Conservation (phyloP, 129 eudicot genomes). For the Flaveria trinervia region DNA sequence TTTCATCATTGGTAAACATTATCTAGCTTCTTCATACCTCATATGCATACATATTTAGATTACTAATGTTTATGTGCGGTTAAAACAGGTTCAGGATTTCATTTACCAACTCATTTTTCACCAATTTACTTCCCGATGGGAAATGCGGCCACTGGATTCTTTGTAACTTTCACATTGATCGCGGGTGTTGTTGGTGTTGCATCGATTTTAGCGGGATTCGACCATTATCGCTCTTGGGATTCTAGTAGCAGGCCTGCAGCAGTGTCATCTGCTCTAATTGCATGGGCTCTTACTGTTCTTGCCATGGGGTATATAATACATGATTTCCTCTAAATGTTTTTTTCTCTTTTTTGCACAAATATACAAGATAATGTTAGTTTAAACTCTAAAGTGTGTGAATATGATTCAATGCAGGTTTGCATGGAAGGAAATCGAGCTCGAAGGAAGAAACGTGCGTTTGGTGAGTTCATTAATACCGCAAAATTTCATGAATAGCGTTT, state of each 20-base stretch:
- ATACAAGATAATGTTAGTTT: background rate
- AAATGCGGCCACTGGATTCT: conserved; percentile 87
- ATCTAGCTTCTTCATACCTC: background rate
- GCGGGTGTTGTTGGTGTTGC: conserved; percentile 94
- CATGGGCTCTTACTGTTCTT: conserved; percentile 80
- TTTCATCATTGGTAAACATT: conserved; percentile 67
- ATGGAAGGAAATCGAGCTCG: conserved; percentile 75
- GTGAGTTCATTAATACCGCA: conserved; percentile 39
- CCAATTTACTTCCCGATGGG: conserved; percentile 95
- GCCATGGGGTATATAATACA: conserved; percentile 79
- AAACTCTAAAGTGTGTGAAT: background rate
- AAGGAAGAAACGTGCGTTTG: conserved; percentile 67
- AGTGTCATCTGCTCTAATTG: conserved; percentile 70
- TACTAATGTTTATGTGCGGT: background rate
- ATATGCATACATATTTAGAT: background rate
- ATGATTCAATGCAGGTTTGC: conserved; percentile 58
- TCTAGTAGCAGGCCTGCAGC: conserved; percentile 70
- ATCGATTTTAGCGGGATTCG: conserved; percentile 66
- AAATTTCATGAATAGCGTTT: background rate
- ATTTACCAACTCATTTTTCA: conserved; percentile 84
- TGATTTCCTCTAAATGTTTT: background rate
- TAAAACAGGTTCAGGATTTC: conserved; percentile 59
- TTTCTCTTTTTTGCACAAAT: background rate
- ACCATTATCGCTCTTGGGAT: conserved; percentile 64
- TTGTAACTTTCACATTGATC: conserved; percentile 63